Base-by-base conservation (phyloP, 2,329 filamentous ascomycete genomes). In the Xylaria sp. region DNA sequence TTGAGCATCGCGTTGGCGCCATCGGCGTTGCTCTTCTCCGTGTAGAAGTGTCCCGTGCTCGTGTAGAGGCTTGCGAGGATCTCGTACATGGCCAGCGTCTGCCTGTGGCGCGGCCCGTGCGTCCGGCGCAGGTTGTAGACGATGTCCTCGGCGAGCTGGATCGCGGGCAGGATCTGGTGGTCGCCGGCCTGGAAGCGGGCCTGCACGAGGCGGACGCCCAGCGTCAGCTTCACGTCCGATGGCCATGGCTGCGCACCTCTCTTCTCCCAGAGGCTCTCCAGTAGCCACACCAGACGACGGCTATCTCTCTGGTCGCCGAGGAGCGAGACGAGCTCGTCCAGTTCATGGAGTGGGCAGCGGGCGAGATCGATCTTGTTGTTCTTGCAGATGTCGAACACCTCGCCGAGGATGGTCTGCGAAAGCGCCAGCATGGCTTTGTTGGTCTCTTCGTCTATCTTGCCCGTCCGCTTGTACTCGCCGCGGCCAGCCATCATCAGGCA, bases 351-450 rank as follows among this genome's bases (percentile, higher is more conserved):
- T 1, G 69, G 69, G 56, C 69, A 71, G 23, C 69, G 69, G 39
- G 55, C 65, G 3, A 71, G 51, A 37, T 69, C 69, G 44, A 71
- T 71, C 55, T 66, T 71, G 51, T 71, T 71, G 13, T 71, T 71
- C 63, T 66, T 70, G 69, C 69, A 71, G 15, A 71, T 71, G 8
- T 71, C 69, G 56, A 71, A 71, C 13, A 71, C 63, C 18, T 71
- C 69, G 28, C 59, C 60, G 9, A 71, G 56, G 9, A 71, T 71
- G 25, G 41, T 54, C 1, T 66, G 58, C 1, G 69, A 71, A 15
- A 71, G 67, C 37, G 46, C 66, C 15, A 71, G 44, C 69, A 71
- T 71, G 9, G 41, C 63, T 23, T 71, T 70, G 20, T 68, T 67
- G 13, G 67, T 70, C 34, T 70, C 66, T 20, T 65, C 60, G 46